Evolutionary conservation across 768 basidiomycete genomes (phyloP), one percentile per base, ranked within the genome.

Genomic region (Leucocoprinus birnbaumii): DNA sequence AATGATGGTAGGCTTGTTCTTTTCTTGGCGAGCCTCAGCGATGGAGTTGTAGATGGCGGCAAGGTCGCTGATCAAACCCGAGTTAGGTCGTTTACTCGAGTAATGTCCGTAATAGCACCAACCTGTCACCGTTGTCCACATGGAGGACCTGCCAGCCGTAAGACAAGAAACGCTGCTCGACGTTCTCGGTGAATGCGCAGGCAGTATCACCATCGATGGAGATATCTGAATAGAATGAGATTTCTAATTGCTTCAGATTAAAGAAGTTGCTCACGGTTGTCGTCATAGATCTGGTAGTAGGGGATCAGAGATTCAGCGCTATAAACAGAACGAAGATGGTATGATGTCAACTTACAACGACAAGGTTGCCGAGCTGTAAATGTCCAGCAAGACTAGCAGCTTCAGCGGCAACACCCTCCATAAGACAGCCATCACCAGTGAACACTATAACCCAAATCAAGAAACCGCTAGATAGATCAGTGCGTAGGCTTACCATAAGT

Each of bases 381-480:
- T 98, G 95, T 59, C 94, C 95, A 58, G 93, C 94, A 59, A 97
- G 80, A 64, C 89, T 92, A 57, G 89, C 88, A 38, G 95, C 93
- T 70, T 98, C 95, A 59, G 82, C 80, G n/a, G 94, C 82, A 61
- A 98, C 86, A 78, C 95, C 95, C 72, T 98, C 95, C 89, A 95
- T 94, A 51, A 98, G 79, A 74, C 95, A 98, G 44, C 95, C 95
- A 72, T 98, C 95, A 64, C 95, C 95, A 57, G 83, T 80, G 77
- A 97, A 96, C 49, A 89, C 91, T 91, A 58, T 18, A 49, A 47
- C 54, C 51, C 7, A 56, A 46, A 19, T 48, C 56, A 48, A 51
- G 31, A 54, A 37, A 51, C 43, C 31, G 42, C 48, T 18, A 35
- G 44, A 48, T 26, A 19, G 24, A 34, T 18, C 51, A 48, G 19